phyloP scores from a whole-genome alignment of 495 filamentous ascomycete species.

The Tuber umbilicatum region DNA sequence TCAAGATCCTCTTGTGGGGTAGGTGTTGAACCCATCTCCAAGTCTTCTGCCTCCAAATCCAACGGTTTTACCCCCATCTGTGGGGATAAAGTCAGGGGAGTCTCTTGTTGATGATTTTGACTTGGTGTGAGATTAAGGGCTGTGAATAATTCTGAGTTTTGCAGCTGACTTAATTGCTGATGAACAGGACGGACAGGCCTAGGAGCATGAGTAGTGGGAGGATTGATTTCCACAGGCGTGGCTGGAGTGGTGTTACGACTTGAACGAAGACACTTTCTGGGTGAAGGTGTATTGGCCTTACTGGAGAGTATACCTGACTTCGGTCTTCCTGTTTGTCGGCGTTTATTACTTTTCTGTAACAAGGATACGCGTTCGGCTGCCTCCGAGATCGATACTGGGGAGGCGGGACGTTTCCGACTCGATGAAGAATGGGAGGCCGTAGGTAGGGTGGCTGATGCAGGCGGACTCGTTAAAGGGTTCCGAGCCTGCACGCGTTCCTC shows the following conservation, averaged over 20 bases:
- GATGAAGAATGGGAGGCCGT: slow-evolving; percentile 13
- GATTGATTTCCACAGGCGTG: slow-evolving; percentile 34
- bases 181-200: slow-evolving; percentile 41
- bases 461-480: slow-evolving; percentile 35
- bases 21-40: slow-evolving; percentile 34
- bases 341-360: slow-evolving; percentile 41
- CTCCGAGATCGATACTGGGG: slow-evolving; percentile 57
- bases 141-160: slow-evolving; percentile 33
- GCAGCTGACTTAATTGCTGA: slow-evolving; percentile 41
- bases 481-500: slow-evolving; percentile 34
- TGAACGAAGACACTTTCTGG: slow-evolving; percentile 40
- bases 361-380: slow-evolving; percentile 49
- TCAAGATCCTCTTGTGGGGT: slow-evolving; percentile 39
- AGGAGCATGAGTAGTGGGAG: slow-evolving; percentile 34
- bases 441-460: slow-evolving; percentile 33
- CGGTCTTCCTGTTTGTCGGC: slow-evolving; percentile 37
- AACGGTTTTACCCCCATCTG: slow-evolving; percentile 33
- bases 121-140: slow-evolving; percentile 16
- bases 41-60: slow-evolving; percentile 35
- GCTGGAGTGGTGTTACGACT: slow-evolving; percentile 40
- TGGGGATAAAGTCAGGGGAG: slow-evolving; percentile 42
- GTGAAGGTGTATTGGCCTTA: slow-evolving; percentile 38
- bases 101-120: slow-evolving; percentile 43
- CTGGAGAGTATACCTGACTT: slow-evolving; percentile 30
- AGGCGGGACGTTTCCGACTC: slow-evolving; percentile 48